These are phyloP conservation scores for Schizosaccharomyces octosporus DNA, from an alignment of 805 yeast species.

Conservation along the genomic window DNA sequence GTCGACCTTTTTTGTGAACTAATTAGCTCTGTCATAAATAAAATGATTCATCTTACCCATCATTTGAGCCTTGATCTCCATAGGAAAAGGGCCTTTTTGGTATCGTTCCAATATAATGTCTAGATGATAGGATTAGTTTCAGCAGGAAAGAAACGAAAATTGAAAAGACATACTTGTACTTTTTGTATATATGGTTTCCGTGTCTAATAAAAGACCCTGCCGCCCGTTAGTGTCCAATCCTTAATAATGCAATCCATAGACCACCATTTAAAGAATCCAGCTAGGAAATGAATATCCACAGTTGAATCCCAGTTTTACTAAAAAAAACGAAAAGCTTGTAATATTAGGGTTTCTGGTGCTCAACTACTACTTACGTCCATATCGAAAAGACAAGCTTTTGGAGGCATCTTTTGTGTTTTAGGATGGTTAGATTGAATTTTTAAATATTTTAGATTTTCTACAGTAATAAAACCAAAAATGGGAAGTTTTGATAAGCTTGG, in stretches of 20 bases:
- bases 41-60: conserved; percentile 15
- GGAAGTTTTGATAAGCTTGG: too few relatives aligned
- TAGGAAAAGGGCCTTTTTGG: background rate
- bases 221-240: too few relatives aligned
- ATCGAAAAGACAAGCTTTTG: conserved; percentile 18
- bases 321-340: background rate
- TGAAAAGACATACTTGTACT: conserved; percentile 20
- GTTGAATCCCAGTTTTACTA: too few relatives aligned
- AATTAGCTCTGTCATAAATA: background rate
- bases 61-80: background rate
- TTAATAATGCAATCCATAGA: too few relatives aligned
- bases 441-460: too few relatives aligned
- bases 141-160: background rate
- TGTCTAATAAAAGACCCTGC: conserved; percentile 61
- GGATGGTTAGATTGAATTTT: too few relatives aligned
- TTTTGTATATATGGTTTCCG: conserved; percentile 77
- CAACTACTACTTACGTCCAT: conserved; percentile 32
- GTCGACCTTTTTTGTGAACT: background rate
- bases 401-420: background rate
- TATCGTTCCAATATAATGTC: background rate
- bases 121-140: background rate
- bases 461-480: too few relatives aligned
- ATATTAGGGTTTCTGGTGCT: background rate
- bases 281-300: too few relatives aligned
- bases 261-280: too few relatives aligned